Conservation (phyloP, 208 protist species). For the Leishmania braziliensis region DNA sequence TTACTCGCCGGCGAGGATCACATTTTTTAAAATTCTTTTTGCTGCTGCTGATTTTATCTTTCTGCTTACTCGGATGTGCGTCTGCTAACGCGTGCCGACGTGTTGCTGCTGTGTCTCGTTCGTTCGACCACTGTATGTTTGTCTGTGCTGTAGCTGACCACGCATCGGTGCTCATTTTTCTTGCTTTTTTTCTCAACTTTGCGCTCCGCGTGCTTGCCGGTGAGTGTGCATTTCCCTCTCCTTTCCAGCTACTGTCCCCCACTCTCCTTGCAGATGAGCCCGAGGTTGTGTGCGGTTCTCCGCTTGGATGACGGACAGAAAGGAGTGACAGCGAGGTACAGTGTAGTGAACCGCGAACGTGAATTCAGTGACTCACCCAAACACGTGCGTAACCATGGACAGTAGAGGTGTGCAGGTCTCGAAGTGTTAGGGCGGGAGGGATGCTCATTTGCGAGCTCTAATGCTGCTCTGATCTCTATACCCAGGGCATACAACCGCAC, state of each 20-base stretch:
- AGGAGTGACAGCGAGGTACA: background rate
- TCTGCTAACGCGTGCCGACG: background rate
- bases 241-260: background rate
- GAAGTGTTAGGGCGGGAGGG: background rate
- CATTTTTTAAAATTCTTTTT: conserved; percentile 4
- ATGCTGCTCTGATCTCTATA: background rate
- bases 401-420: background rate
- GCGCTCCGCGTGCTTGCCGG: background rate
- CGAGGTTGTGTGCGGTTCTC: background rate
- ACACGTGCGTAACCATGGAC: background rate
- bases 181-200: conserved; percentile 11
- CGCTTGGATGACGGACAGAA: background rate
- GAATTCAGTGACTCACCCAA: background rate
- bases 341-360: background rate
- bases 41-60: conserved; percentile 1
- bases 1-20: background rate
- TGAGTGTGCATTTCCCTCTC: conserved; percentile 9
- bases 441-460: background rate
- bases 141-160: background rate
- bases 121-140: background rate
- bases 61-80: background rate
- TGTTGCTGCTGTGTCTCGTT: background rate
- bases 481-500: background rate
- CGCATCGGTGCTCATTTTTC: background rate
- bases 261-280: background rate